A percentile compares a stretch with the other conserved stretches of the same genome.
These are phyloP conservation scores for Cryphonectria radicalis DNA, from an alignment of 2,329 filamentous ascomycete genomes.

Conservation along the genomic window DNA sequence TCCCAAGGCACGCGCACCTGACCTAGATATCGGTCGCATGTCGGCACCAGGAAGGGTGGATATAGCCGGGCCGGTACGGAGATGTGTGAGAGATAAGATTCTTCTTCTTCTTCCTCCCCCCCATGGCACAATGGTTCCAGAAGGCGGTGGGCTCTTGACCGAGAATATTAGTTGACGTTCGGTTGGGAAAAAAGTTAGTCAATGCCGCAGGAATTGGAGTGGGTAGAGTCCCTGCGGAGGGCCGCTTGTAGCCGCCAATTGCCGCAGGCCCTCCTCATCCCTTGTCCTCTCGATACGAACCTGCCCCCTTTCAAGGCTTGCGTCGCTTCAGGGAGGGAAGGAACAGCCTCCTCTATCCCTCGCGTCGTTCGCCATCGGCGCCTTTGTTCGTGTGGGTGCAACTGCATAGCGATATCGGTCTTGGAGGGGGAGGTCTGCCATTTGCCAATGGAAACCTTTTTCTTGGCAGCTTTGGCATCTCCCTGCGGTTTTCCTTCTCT, in stretches of 20 bases:
- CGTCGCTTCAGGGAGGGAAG: not conserved
- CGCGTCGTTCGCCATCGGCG: not conserved
- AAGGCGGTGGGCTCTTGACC: not conserved
- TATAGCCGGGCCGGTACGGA: not conserved
- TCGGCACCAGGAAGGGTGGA: not conserved
- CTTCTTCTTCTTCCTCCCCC: not conserved
- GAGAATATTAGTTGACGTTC: not conserved
- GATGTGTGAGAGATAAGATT: not conserved
- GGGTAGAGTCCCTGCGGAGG: not conserved
- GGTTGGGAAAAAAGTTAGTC: not conserved
- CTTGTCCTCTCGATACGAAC: not conserved
- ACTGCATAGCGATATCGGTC: constrained; percentile 6
- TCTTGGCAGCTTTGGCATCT: not conserved
- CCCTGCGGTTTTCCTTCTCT: not conserved
- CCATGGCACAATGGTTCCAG: not conserved
- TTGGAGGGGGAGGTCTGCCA: not conserved
- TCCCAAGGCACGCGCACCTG: not conserved
- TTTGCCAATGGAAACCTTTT: not conserved
- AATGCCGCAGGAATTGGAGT: not conserved
- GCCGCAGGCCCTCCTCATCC: not conserved
- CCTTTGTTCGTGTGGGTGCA: not conserved
- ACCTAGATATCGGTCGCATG: not conserved
- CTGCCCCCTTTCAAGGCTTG: not conserved
- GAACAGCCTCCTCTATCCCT: too few relatives aligned
- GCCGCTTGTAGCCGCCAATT: constrained; percentile 3